Percentiles rank a stretch among this genome's conserved stretches.
phyloP scores from a whole-genome alignment of 1,139 yeast species.

The Torulaspora pretoriensis region DNA sequence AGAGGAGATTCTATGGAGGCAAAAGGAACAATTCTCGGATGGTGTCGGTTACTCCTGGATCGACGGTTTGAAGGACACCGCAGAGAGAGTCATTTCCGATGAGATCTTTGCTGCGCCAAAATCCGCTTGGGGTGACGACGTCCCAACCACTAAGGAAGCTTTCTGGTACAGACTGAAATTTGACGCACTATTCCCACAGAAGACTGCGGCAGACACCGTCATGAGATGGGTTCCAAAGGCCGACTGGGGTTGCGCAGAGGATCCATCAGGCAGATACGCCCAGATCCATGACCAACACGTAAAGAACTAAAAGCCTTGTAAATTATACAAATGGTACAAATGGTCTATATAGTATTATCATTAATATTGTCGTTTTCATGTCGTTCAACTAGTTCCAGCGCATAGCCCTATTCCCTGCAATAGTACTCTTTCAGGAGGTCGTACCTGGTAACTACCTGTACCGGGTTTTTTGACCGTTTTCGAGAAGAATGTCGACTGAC shows the following conservation, averaged over 20 bases:
- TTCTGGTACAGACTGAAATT: conserved; percentile 98
- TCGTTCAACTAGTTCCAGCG: background rate
- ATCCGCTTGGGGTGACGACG: conserved; percentile 92
- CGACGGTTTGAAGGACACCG: conserved; percentile 93
- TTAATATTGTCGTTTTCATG: background rate
- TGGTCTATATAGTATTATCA: too few species aligned
- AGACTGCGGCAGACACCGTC: conserved; percentile 92
- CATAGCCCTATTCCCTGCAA: background rate
- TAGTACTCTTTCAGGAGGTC: background rate
- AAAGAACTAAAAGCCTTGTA: conserved; percentile 17
- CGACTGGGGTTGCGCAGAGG: conserved; percentile 99
- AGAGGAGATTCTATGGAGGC: conserved; percentile 96
- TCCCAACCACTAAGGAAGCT: conserved; percentile 97
- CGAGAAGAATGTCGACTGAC: background rate
- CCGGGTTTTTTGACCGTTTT: background rate
- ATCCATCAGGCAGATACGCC: conserved; percentile 97
- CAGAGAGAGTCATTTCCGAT: conserved; percentile 79
- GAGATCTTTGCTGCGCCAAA: conserved; percentile 87
- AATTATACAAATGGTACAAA: background rate
- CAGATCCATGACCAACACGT: conserved; percentile 74
- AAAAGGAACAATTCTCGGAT: conserved; percentile 98
- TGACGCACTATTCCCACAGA: conserved; percentile 83
- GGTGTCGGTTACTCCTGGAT: conserved; percentile 99
- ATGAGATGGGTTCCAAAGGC: conserved; percentile 99
- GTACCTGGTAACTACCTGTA: background rate